phyloP scores from a whole-genome alignment of 192 early-diverging fungal genomes.

The Funneliformis mosseae region DNA sequence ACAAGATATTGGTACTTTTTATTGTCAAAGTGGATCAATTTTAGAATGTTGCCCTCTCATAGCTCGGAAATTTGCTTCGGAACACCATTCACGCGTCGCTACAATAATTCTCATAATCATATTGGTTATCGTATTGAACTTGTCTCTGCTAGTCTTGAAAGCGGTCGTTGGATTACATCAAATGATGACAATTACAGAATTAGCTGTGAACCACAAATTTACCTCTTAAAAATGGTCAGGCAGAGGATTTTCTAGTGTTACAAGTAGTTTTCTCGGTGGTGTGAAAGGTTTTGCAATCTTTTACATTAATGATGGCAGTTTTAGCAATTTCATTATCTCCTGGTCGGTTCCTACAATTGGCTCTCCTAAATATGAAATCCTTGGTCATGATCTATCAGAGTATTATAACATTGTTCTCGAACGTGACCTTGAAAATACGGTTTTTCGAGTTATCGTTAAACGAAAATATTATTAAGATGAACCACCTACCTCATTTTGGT shows the following conservation, averaged over 20 bases:
- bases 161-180: slow-evolving; percentile 14
- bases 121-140: not conserved
- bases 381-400: not conserved
- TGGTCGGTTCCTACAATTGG: slow-evolving; percentile 13
- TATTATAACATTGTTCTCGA: not conserved
- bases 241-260: slow-evolving; percentile 21
- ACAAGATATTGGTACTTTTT: not conserved
- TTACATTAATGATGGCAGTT: not conserved
- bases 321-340: not conserved
- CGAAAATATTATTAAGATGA: not conserved
- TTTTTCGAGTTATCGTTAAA: not conserved
- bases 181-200: not conserved
- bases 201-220: not conserved
- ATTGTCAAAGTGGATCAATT: not conserved
- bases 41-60: not conserved
- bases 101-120: slow-evolving; percentile 9
- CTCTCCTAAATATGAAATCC: not conserved
- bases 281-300: not conserved
- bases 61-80: not conserved
- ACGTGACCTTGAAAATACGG: not conserved
- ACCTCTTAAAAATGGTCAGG: not conserved
- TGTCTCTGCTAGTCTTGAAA: not conserved
- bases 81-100: not conserved
- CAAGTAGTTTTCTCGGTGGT: slow-evolving; percentile 21
- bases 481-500: too few species aligned